Conservation (phyloP, 2,329 filamentous ascomycete genomes). For the Ophiostoma sp. region DNA sequence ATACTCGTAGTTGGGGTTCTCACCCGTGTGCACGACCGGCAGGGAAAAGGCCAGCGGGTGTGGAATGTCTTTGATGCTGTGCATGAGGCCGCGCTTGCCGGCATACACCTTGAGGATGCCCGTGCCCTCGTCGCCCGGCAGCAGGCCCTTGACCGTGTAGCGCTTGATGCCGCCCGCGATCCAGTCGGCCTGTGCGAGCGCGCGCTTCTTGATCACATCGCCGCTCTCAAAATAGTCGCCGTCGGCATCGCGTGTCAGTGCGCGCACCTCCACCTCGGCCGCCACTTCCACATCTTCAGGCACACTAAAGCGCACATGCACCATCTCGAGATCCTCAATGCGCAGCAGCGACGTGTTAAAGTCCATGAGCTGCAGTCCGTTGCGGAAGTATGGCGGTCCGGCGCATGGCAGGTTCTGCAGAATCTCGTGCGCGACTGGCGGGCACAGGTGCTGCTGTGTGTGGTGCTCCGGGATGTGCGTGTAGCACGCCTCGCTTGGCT, state of each 20-base stretch:
- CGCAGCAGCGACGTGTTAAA: conserved; percentile 84
- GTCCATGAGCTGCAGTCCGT: conserved; percentile 71
- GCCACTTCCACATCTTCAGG: conserved; percentile 86
- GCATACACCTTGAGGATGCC: conserved; percentile 88
- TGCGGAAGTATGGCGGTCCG: conserved; percentile 82
- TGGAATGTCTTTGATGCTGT: conserved; percentile 92
- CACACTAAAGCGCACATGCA: conserved; percentile 81
- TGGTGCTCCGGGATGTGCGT: conserved; percentile 88
- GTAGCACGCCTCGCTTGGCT: conserved; percentile 86
- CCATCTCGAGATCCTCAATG: conserved; percentile 88
- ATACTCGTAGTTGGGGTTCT: conserved; percentile 93
- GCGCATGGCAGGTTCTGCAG: conserved; percentile 80
- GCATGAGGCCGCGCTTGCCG: conserved; percentile 91
- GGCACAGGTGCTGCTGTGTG: conserved; percentile 87
- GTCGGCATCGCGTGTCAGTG: conserved; percentile 74
- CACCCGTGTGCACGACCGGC: conserved; percentile 83
- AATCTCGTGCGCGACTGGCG: conserved; percentile 77
- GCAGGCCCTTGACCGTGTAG: conserved; percentile 85
- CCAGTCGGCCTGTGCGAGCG: conserved; percentile 89
- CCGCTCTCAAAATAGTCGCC: conserved; percentile 93
- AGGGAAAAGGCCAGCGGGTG: conserved; percentile 84
- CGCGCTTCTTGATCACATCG: conserved; percentile 77
- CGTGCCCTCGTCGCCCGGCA: conserved; percentile 86
- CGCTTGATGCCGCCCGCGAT: conserved; percentile 68
- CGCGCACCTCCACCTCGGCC: conserved; percentile 83